Conservation (phyloP, 2,329 filamentous ascomycete genomes). For the Cladosporium oxysporum region DNA sequence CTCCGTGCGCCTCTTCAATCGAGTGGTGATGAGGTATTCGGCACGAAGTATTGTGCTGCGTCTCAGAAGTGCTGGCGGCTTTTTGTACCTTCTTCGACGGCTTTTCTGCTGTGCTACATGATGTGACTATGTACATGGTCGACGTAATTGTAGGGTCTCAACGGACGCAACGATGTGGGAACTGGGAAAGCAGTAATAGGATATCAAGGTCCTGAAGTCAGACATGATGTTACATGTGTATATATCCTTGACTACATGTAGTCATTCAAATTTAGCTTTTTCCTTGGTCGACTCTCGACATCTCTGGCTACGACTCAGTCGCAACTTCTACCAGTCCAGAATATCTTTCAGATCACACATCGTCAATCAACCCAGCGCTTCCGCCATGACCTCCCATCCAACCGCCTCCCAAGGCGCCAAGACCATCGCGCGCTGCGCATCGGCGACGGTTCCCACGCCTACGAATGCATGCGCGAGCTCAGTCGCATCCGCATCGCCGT, state of each 20-base stretch:
- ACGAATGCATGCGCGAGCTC: conserved; percentile 74
- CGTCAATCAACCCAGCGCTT: not conserved
- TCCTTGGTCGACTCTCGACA: not conserved
- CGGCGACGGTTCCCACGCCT: conserved; percentile 67
- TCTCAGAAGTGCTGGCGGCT: too few species aligned
- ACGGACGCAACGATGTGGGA: not conserved
- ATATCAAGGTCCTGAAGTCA: not conserved
- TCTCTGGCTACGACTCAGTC: not conserved
- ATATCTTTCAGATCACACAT: not conserved
- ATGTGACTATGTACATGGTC: too few species aligned
- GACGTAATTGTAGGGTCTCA: not conserved
- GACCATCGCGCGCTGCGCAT: conserved; percentile 76
- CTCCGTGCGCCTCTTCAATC: too few species aligned
- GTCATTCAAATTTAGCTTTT: not conserved
- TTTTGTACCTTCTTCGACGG: too few species aligned
- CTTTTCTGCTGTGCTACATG: too few species aligned
- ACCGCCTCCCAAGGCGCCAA: conserved; percentile 74
- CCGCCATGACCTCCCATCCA: conserved; percentile 58
- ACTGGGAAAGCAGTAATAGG: fast-evolving
- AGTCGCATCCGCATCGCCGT: conserved; percentile 65
- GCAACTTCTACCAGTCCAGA: not conserved
- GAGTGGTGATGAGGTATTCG: too few species aligned
- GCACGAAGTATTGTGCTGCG: too few species aligned
- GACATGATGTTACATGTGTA: not conserved
- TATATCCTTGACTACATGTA: not conserved